These are phyloP conservation scores for Penicillium sp. DNA, from an alignment of 2,329 filamentous ascomycete genomes.

Conservation along the genomic window DNA sequence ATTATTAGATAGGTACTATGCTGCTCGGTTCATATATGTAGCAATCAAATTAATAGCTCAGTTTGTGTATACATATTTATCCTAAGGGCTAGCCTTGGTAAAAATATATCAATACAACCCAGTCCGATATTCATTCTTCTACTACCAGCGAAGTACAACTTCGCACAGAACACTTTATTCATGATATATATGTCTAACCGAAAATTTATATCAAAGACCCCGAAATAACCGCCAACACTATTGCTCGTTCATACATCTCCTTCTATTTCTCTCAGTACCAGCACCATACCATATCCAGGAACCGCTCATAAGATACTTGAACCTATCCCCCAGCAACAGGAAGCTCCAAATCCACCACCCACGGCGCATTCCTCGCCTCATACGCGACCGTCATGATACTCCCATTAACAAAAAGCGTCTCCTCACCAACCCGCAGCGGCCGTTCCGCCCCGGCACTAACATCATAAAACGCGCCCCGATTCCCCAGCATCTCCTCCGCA, in stretches of 20 bases:
- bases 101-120: neutral
- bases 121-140: neutral
- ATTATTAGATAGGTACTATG: neutral
- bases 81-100: neutral
- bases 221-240: too few species aligned
- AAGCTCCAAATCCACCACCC: slow-evolving; percentile 49
- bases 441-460: slow-evolving; percentile 22
- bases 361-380: slow-evolving; percentile 45
- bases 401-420: slow-evolving; percentile 53
- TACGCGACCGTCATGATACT: slow-evolving; percentile 48
- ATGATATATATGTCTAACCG: too few species aligned
- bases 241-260: too few species aligned
- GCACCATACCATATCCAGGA: neutral
- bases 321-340: slow-evolving; percentile 15
- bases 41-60: too few species aligned
- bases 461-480: slow-evolving; percentile 30
- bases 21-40: too few species aligned
- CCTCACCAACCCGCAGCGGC: slow-evolving; percentile 38
- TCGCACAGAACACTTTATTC: too few species aligned
- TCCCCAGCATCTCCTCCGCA: slow-evolving; percentile 24
- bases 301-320: neutral
- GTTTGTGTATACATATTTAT: neutral
- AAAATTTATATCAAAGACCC: too few species aligned
- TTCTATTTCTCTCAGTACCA: too few species aligned
- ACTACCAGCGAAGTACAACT: too few species aligned